Base-by-base conservation (phyloP, 371 early-diverging fungal species). In the Syncephalastrum contaminatum region DNA sequence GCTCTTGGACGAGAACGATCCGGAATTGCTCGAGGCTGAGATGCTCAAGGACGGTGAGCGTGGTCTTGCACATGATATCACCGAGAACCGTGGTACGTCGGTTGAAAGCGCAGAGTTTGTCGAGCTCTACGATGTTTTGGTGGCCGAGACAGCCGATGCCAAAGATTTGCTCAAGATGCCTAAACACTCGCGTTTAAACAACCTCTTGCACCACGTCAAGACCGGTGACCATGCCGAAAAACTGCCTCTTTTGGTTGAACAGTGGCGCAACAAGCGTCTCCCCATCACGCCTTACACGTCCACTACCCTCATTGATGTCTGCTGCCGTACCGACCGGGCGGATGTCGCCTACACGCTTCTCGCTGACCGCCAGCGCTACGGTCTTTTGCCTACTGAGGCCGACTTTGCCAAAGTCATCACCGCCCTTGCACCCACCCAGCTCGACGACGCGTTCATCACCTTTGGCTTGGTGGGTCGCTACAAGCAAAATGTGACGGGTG, bases 291-390 rank as follows among this genome's bases (percentile, higher is more conserved):
- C 58, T 21, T 42, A 21, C 43, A 58, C 67, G 41, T 55, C 64
- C 3, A 42, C 58, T 25, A 68, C 55, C 20, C 16, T 72, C 36
- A 53, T 72, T 46, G 62, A 61, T 16, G 48, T 57, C 10, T 58
- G 58, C 50, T 68, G 71, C 56, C 59, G 53, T 40, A 63, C 62
- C 10, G 60, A 59, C 21, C 56, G 67, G 2, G 70, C 68, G 18
- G 72, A 76, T 50, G 56, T 66, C 14, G 69, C 73, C 4, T 53
- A 66, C 36, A 66, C 66, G 42, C 52, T 76, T 40, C 43, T 76
- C 48, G 72, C 70, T 8, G 71, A 72, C 48, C 68, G 73, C 16
- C 69, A 72, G 30, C 53, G 48, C 2, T 76, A 66, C 56, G 71
- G 62, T 3, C 54, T 76, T 36, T 22, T 62, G 19, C 69, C 70